Conservation (phyloP, 2,329 filamentous ascomycete species). For the Chrysoporthe cubensis region DNA sequence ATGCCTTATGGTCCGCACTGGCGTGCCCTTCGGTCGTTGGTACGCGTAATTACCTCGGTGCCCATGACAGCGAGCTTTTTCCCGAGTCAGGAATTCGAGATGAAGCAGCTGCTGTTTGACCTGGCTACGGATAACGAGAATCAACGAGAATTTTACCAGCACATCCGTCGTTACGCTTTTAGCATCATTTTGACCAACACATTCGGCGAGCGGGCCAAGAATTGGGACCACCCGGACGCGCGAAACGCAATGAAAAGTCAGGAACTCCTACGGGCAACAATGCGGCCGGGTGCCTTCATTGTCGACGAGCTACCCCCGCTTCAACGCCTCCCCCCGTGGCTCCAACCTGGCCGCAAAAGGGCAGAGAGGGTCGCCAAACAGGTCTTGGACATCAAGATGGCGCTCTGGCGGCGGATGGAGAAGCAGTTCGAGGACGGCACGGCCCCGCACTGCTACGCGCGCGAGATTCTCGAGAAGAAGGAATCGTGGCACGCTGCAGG, state of each 20-base stretch:
- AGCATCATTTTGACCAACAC: slow-evolving; percentile 37
- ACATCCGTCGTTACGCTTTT: slow-evolving; percentile 37
- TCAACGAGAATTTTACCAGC: slow-evolving; percentile 34
- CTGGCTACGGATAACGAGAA: slow-evolving; percentile 40
- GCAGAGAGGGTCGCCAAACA: slow-evolving; percentile 15
- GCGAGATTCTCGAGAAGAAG: neutral
- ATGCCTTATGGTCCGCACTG: slow-evolving; percentile 46
- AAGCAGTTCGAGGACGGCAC: neutral
- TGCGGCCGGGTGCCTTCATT: slow-evolving; percentile 33
- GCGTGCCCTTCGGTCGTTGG: slow-evolving; percentile 43
- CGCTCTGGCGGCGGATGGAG: neutral
- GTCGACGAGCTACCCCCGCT: slow-evolving; percentile 35
- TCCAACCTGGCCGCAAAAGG: slow-evolving; percentile 33
- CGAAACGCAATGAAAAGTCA: slow-evolving; percentile 13
- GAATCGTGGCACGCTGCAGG: slow-evolving; percentile 31
- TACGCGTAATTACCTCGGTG: slow-evolving; percentile 42
- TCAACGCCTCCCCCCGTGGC: slow-evolving; percentile 31
- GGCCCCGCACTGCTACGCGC: neutral
- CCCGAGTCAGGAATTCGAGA: slow-evolving; percentile 50
- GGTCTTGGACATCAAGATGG: neutral
- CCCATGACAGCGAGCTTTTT: slow-evolving; percentile 43
- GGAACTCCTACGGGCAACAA: slow-evolving; percentile 30
- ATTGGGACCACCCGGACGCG: slow-evolving; percentile 31
- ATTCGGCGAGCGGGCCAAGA: slow-evolving; percentile 34
- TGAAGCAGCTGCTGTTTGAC: slow-evolving; percentile 48